Conservation (phyloP, 1,139 yeast genomes). For the Kluyveromyces marxianus region DNA sequence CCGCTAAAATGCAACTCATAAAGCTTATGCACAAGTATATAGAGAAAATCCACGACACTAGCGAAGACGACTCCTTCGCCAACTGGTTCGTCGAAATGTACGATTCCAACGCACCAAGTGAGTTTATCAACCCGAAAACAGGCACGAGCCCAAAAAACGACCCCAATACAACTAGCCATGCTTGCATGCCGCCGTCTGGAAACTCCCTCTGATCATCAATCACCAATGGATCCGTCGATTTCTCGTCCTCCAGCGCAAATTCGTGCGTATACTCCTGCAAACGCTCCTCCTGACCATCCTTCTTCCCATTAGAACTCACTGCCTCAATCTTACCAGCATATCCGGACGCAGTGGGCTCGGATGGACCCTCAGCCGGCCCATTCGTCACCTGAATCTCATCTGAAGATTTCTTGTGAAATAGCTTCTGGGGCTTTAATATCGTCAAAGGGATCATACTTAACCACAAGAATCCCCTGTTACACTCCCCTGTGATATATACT, state of each 20-base stretch:
- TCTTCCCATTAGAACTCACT: slow-evolving; percentile 7
- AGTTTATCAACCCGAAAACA: slow-evolving; percentile 58
- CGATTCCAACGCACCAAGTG: slow-evolving; percentile 65
- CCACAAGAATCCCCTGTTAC: too few species aligned
- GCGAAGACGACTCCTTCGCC: slow-evolving; percentile 39
- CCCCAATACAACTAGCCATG: slow-evolving; percentile 36
- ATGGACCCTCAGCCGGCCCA: not conserved
- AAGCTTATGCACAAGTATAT: slow-evolving; percentile 52
- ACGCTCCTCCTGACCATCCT: slow-evolving; percentile 2
- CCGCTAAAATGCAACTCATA: slow-evolving; percentile 52
- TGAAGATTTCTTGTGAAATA: slow-evolving; percentile 2
- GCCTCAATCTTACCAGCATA: slow-evolving; percentile 8
- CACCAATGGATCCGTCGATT: not conserved
- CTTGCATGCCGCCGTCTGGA: slow-evolving; percentile 28
- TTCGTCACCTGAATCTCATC: not conserved
- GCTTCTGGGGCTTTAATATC: slow-evolving; percentile 1
- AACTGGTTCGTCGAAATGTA: slow-evolving; percentile 54
- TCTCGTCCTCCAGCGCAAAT: too few species aligned
- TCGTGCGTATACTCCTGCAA: not conserved
- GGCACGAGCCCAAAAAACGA: slow-evolving; percentile 56
- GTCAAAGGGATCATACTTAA: not conserved
- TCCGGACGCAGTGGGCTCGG: slow-evolving; percentile 8
- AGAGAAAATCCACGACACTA: slow-evolving; percentile 67
- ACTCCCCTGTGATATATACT: too few species aligned
- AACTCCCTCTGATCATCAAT: slow-evolving; percentile 12